phyloP scores from a whole-genome alignment of 805 yeast genomes.

The Suhomyces vadensis region DNA sequence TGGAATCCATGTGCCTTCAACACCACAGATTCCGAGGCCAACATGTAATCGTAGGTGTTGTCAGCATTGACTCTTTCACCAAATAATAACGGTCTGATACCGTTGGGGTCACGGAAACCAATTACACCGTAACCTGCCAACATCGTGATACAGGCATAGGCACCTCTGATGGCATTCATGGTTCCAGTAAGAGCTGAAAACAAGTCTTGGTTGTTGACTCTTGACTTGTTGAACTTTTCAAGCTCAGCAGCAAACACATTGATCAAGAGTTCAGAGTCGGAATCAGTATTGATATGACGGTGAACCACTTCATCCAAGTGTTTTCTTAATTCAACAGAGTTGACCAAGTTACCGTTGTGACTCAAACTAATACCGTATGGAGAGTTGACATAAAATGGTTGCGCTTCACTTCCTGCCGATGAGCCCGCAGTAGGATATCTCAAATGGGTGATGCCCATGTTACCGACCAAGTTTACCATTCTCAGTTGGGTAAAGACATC shows the following conservation, averaged over 20 bases:
- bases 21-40: constrained; percentile 94
- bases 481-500: constrained; percentile 91
- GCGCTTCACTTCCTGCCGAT: constrained; percentile 94
- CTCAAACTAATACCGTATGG: constrained; percentile 91
- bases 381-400: constrained; percentile 95
- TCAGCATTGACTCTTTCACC: constrained; percentile 75
- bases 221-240: constrained; percentile 86
- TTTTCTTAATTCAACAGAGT: constrained; percentile 71
- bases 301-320: constrained; percentile 92
- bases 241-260: constrained; percentile 91
- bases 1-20: constrained; percentile 87
- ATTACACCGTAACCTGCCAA: constrained; percentile 94
- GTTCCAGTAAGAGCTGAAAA: constrained; percentile 85
- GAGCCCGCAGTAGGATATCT: constrained; percentile 98
- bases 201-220: constrained; percentile 89
- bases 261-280: constrained; percentile 87
- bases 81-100: constrained; percentile 85
- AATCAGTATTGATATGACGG: constrained; percentile 95
- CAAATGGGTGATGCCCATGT: constrained; percentile 93
- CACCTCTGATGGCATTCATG: constrained; percentile 81
- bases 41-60: constrained; percentile 83
- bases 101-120: constrained; percentile 97
- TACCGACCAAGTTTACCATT: constrained; percentile 78
- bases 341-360: constrained; percentile 95
- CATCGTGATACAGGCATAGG: constrained; percentile 95